A percentile compares a stretch with the other conserved stretches of the same genome.
Conservation (phyloP, 805 yeast genomes). For the Torulaspora microellipsoides region DNA sequence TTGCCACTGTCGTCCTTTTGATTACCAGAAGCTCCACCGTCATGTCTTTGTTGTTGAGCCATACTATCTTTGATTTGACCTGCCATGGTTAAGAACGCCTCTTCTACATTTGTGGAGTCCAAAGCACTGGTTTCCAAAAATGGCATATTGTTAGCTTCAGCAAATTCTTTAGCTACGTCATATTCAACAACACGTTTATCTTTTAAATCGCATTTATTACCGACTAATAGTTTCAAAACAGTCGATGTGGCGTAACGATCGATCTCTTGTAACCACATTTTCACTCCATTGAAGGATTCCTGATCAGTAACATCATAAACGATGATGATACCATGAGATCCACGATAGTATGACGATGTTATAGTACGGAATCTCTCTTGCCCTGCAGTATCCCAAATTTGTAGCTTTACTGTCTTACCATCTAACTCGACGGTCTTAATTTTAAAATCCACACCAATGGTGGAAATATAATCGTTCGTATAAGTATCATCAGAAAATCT, state of each 20-base stretch:
- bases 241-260: constrained; percentile 98
- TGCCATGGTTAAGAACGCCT: constrained; percentile 98
- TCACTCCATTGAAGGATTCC: constrained; percentile 91
- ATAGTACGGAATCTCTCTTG: constrained; percentile 98
- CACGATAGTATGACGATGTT: constrained; percentile 95
- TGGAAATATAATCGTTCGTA: constrained; percentile 93
- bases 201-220: constrained; percentile 90
- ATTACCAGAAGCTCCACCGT: constrained; percentile 16
- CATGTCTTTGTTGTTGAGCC: constrained; percentile 55
- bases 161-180: constrained; percentile 95
- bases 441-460: constrained; percentile 95
- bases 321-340: constrained; percentile 97
- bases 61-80: constrained; percentile 96
- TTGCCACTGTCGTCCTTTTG: constrained; percentile 49
- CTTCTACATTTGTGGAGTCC: constrained; percentile 94
- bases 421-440: constrained; percentile 88
- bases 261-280: constrained; percentile 98
- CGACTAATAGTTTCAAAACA: constrained; percentile 90
- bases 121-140: constrained; percentile 95
- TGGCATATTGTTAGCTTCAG: constrained; percentile 86
- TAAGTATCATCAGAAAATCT: constrained; percentile 97
- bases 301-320: constrained; percentile 98
- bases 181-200: constrained; percentile 95
- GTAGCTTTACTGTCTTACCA: constrained; percentile 95
- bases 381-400: constrained; percentile 99